These are phyloP conservation scores for Daedaleopsis sinensis DNA, from an alignment of 768 basidiomycete genomes.

Conservation along the genomic window DNA sequence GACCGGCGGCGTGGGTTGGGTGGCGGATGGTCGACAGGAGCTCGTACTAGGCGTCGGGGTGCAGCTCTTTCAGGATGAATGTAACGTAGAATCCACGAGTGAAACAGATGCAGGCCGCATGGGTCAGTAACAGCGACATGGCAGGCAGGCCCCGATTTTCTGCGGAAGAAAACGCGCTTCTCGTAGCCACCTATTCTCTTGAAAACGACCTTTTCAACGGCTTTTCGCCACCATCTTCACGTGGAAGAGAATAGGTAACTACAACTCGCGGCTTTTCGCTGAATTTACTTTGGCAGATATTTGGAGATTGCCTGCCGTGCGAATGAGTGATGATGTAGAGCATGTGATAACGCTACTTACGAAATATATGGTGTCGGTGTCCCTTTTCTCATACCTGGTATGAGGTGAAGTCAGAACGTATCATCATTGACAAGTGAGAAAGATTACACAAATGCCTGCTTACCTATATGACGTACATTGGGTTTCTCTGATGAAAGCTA, in stretches of 20 bases:
- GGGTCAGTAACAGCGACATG: too few relatives aligned
- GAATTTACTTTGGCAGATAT: too few relatives aligned
- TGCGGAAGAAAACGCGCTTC: too few relatives aligned
- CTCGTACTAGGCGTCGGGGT: conserved; percentile 72
- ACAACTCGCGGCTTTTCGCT: too few relatives aligned
- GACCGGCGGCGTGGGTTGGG: conserved; percentile 90
- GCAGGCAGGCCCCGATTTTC: too few relatives aligned
- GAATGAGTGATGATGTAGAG: too few relatives aligned
- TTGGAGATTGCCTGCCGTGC: too few relatives aligned
- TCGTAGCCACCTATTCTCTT: too few relatives aligned
- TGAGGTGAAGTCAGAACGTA: conserved; percentile 95
- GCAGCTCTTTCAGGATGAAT: conserved; percentile 67
- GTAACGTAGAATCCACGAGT: conserved; percentile 96
- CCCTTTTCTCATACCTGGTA: conserved; percentile 88
- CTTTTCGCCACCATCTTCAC: too few relatives aligned
- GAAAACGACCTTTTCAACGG: too few relatives aligned
- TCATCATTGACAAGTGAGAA: conserved; percentile 56
- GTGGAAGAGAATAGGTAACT: too few relatives aligned
- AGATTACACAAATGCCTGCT: neutral
- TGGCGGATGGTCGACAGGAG: conserved; percentile 70
- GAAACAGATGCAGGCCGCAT: conserved; percentile 94
- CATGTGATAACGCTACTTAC: conserved; percentile 39
- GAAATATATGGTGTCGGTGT: conserved; percentile 81
- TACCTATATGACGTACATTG: conserved; percentile 46
- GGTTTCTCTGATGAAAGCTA: conserved; percentile 90